These are phyloP conservation scores for Sicyos baderoa DNA, from an alignment of 306 rosid species.

Conservation along the genomic window DNA sequence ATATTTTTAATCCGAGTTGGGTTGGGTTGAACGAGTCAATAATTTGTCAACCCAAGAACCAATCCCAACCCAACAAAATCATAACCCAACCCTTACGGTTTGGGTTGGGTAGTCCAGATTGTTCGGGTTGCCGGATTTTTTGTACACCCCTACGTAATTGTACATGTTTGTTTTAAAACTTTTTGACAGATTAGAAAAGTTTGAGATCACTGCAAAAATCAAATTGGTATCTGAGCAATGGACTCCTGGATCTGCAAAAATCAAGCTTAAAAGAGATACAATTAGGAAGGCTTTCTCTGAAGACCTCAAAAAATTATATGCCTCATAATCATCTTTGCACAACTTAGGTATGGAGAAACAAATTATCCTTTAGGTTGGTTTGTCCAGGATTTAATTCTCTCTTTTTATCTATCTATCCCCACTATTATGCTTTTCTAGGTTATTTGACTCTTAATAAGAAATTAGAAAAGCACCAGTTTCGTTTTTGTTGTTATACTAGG, in stretches of 20 bases:
- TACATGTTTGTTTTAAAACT: too few relatives aligned
- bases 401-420: not conserved
- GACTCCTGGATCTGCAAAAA: constrained; percentile 88
- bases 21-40: too few relatives aligned
- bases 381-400: not conserved
- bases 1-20: too few relatives aligned
- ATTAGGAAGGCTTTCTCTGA: constrained; percentile 59
- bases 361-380: not conserved
- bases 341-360: constrained; percentile 6
- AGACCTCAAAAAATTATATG: constrained; percentile 53
- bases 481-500: too few relatives aligned
- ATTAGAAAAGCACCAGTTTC: constrained; percentile 2
- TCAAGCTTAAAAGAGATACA: constrained; percentile 83
- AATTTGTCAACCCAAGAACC: too few relatives aligned
- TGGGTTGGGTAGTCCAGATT: too few relatives aligned
- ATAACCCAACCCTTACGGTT: too few relatives aligned
- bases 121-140: too few relatives aligned
- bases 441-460: not conserved
- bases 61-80: too few relatives aligned
- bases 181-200: constrained; percentile 55
- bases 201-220: constrained; percentile 78
- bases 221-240: constrained; percentile 57
- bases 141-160: too few relatives aligned
- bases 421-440: not conserved
- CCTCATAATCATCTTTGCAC: constrained; percentile 15